Evolutionary conservation across 73 alveolate species (phyloP), one percentile per base, ranked within the genome.

Genomic region (Uronychia setigera): DNA sequence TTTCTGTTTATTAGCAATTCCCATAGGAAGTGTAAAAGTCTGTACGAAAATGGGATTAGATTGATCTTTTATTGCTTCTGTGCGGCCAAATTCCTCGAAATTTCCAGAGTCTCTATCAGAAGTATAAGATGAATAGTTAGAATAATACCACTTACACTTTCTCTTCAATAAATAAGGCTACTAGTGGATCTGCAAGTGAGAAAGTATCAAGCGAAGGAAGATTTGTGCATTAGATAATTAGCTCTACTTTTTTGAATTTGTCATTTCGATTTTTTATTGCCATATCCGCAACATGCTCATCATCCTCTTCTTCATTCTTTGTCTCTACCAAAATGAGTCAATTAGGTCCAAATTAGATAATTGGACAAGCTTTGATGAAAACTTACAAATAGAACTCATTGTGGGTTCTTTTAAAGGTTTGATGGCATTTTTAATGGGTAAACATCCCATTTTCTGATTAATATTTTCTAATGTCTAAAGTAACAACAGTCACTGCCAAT

Each of bases 191-290:
- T 27, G 95, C 89, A 31, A 84, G 58, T 11, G 97, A 90, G 76
- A 95, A 87, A 28, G 94, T 86, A 83, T 95, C 97, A 58, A 86
- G 83, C 26, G 81, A 83, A 25, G 96, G 96, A 26, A 95, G 84
- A 78, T 88, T 74, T 59, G 80, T 82, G 88, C 98, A 95, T 14
- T 90, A 83, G 46, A 94, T 85, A 5, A 95, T 79, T 30, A 95
- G 74, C 58, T 95, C 98, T 9, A 74, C 76, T n/a, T 60, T 59
- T 32, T 35, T 32, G 33, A 74, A 81, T 77, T 83, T 88, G n/a
- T 78, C 77, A 11, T 82, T 77, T 74, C 81, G 32, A 26, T 67
- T 78, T 46, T 82, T 58, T 88, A 46, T 46, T 5, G 67, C 19
- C 67, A 46, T 46, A 46, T 46, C 67, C 19, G 67, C 67, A 19